Evolutionary conservation across 2,329 filamentous ascomycete species (phyloP), one percentile per base, ranked within the genome.

Genomic region (Shiraia bambusicola): DNA sequence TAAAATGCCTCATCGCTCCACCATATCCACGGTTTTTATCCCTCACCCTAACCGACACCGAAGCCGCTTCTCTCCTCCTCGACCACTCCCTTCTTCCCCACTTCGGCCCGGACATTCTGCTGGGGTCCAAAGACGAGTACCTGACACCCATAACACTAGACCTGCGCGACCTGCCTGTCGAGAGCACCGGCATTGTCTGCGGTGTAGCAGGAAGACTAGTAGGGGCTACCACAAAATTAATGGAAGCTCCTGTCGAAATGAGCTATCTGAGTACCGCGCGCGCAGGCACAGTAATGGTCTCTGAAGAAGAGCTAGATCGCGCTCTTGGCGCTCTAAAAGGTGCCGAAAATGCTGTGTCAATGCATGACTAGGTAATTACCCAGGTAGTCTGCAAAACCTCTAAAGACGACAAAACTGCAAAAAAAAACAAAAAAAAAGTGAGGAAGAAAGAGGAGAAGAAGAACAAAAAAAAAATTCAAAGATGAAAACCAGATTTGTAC

Each of bases 161-260:
- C 58, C 77, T 98, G 17, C 82, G 81, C 14, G 82, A 82, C 29
- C 73, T 97, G 28, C 88, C 92, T 0, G 78, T 92, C 29, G 89
- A 95, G 66, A 90, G 89, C 6, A 95, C 91, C 0, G 92, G 92
- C 15, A 96, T 98, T 43, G 89, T 98, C 3, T 96, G 91, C 55
- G 92, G 93, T 19, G 88, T 98, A 2, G 91, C 92, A 0, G 88
- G 90, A 17, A 80, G 83, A 40, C 75, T 97, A 19, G 86, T 90
- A 1, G 82, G 87, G 35, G 87, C 87, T 32, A 84, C 88, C 28
- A 59, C 55, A 4, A 56, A 56, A 57, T 66, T 53, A 31, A 15
- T 65, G 48, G 39, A 70, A 63, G 57, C 47, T 33, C 42, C 65
- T 1, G 81, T 88, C 1, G 90, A 96, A 65, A 83, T 97, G 70